Conservation (phyloP, 805 yeast genomes). For the Teunomyces tritomae region DNA sequence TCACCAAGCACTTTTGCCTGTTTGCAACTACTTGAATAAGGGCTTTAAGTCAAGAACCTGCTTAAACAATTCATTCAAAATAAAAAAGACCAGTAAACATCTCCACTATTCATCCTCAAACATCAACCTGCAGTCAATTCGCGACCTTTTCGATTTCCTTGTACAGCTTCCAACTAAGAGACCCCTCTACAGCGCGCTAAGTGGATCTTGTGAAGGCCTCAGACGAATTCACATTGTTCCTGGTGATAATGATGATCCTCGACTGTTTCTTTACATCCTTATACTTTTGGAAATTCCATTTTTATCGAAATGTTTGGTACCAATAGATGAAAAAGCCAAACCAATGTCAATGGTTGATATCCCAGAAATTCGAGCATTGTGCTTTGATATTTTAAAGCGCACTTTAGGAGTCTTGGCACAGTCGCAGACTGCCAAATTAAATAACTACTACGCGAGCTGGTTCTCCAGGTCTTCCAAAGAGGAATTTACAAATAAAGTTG, state of each 20-base stretch:
- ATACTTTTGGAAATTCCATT: conserved; percentile 70
- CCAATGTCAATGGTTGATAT: conserved; percentile 34
- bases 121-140: conserved; percentile 48
- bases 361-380: conserved; percentile 51
- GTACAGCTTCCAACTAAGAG: conserved; percentile 54
- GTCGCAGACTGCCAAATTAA: conserved; percentile 34
- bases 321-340: not conserved
- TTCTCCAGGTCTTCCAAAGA: conserved; percentile 43
- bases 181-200: conserved; percentile 56
- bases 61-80: conserved; percentile 56
- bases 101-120: conserved; percentile 46
- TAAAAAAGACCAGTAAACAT: conserved; percentile 21
- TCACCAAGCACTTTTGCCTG: conserved; percentile 44
- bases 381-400: conserved; percentile 71
- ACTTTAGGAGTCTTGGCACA: conserved; percentile 66
- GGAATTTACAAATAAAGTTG: conserved; percentile 54
- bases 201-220: conserved; percentile 50
- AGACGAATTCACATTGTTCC: conserved; percentile 42
- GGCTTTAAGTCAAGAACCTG: conserved; percentile 48
- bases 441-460: conserved; percentile 53
- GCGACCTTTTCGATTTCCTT: conserved; percentile 45
- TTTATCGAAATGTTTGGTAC: conserved; percentile 33
- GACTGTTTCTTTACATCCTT: conserved; percentile 55
- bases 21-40: conserved; percentile 45
- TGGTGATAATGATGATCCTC: conserved; percentile 37